These are phyloP conservation scores for Straminergon stramineum DNA, from an alignment of 225 moss, liverwort and hornwort genomes.

Conservation along the genomic window DNA sequence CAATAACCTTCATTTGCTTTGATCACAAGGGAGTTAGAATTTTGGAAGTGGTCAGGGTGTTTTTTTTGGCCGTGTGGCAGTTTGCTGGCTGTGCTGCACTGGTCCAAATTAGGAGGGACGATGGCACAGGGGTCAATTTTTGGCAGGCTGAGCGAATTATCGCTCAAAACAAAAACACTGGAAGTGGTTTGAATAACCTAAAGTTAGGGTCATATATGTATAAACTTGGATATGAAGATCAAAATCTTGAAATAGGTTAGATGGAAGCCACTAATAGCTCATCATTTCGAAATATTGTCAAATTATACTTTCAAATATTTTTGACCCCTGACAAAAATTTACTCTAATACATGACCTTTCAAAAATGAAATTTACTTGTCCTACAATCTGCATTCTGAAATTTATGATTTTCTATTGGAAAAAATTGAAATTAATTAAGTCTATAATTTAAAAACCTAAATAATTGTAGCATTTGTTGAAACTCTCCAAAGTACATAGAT, in stretches of 20 bases:
- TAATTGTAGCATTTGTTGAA: not conserved
- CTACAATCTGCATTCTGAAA: too few species aligned
- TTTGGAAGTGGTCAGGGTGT: not conserved
- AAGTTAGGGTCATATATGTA: not conserved
- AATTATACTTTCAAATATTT: not conserved
- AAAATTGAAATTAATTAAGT: not conserved
- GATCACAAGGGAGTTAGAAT: not conserved
- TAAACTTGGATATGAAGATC: not conserved
- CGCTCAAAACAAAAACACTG: too few species aligned
- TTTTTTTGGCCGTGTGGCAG: too few species aligned
- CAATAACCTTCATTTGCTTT: too few species aligned
- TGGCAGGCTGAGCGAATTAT: too few species aligned
- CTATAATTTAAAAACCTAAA: not conserved
- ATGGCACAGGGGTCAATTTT: too few species aligned
- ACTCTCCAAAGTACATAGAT: not conserved
- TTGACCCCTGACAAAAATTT: not conserved
- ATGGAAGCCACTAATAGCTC: fast-evolving
- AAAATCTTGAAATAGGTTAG: not conserved
- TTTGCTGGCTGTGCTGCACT: too few species aligned
- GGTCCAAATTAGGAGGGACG: too few species aligned
- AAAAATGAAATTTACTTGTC: not conserved
- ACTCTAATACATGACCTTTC: not conserved
- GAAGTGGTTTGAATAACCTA: not conserved
- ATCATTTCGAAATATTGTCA: too few species aligned
- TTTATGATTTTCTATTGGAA: not conserved